Evolutionary conservation across 441 rosid species (phyloP).

Genomic region (Euphorbia schlechtendalii): DNA sequence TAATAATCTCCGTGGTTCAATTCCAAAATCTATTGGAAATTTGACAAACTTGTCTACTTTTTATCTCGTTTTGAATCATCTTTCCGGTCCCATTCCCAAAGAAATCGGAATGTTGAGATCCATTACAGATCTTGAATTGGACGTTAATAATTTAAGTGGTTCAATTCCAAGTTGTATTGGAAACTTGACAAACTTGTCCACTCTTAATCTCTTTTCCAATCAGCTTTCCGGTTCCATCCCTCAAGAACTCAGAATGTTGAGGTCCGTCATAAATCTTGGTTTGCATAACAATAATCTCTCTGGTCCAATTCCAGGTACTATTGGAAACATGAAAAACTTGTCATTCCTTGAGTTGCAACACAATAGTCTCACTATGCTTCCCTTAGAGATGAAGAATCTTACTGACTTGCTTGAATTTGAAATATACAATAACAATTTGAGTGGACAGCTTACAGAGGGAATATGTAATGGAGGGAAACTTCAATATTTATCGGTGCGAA

Average conservation of each 20-base stretch:
- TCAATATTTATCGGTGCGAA: not conserved
- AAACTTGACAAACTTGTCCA: too few species aligned
- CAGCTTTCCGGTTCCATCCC: too few species aligned
- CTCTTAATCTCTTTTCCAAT: too few species aligned
- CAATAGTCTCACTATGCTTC: too few species aligned
- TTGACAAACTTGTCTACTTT: not conserved
- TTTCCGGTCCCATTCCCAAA: too few species aligned
- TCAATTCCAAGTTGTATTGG: too few species aligned
- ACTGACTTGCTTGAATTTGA: not conserved
- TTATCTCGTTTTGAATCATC: too few species aligned
- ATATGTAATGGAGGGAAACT: not conserved
- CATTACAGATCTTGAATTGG: too few species aligned
- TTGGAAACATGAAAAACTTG: not conserved
- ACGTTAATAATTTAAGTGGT: too few species aligned
- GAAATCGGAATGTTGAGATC: too few species aligned
- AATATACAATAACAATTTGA: not conserved
- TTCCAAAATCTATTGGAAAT: not conserved
- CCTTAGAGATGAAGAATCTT: not conserved
- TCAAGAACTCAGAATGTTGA: not conserved
- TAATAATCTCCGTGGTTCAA: not conserved
- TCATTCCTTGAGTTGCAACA: not conserved
- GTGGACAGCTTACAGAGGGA: not conserved
- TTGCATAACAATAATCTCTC: not conserved
- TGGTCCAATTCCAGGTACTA: not conserved
- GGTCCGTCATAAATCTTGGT: not conserved